Conservation (phyloP, 1,284 basidiomycete genomes). For the Chiua sp. region DNA sequence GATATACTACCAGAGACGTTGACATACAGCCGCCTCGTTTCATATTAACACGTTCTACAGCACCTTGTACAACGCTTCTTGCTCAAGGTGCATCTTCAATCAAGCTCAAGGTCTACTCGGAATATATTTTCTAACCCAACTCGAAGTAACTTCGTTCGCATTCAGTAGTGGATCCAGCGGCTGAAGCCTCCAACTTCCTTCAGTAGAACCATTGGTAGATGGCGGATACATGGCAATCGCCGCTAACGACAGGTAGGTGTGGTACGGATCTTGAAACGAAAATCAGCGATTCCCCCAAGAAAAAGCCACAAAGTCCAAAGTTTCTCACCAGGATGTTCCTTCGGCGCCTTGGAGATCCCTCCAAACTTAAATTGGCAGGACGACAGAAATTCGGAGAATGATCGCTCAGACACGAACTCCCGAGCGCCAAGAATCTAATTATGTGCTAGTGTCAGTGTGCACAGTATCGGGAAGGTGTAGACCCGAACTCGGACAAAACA, state of each 20-base stretch:
- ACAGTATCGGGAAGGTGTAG: background rate
- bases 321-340: constrained; percentile 72
- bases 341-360: constrained; percentile 83
- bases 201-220: constrained; percentile 31
- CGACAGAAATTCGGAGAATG: constrained; percentile 69
- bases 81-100: too few relatives aligned
- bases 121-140: constrained; percentile 66
- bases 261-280: constrained; percentile 74
- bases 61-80: too few relatives aligned
- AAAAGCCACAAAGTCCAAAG: background rate
- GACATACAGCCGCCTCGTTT: background rate
- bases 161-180: constrained; percentile 74
- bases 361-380: constrained; percentile 85
- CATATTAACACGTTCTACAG: too few relatives aligned
- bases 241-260: constrained; percentile 89
- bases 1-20: constrained; percentile 52
- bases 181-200: constrained; percentile 59
- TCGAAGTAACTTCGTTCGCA: constrained; percentile 62
- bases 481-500: constrained; percentile 22
- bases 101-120: constrained; percentile 23
- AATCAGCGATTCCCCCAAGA: constrained; percentile 9
- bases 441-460: constrained; percentile 1
- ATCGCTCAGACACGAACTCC: constrained; percentile 57
- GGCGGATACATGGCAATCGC: constrained; percentile 73
- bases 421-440: constrained; percentile 67